Conservation (phyloP, 2,329 filamentous ascomycete genomes). For the Phaeosphaeriaceae sp. region DNA sequence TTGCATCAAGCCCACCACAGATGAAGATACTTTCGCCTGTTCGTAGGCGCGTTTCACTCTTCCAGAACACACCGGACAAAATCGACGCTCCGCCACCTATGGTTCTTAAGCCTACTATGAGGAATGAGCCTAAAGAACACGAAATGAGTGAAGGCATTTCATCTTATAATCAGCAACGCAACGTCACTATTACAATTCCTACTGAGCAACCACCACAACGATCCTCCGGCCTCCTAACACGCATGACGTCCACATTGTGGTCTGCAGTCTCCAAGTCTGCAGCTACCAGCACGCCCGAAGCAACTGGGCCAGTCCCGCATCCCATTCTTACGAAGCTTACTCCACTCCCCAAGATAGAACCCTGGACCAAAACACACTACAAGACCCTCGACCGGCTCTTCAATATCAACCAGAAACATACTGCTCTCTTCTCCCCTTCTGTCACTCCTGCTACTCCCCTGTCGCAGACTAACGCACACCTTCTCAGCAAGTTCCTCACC, state of each 20-base stretch:
- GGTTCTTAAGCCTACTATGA: slow-evolving; percentile 1
- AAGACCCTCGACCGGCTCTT: slow-evolving; percentile 46
- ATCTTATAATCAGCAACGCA: slow-evolving; percentile 2
- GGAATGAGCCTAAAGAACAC: slow-evolving; percentile 4
- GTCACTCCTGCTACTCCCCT: slow-evolving; percentile 22
- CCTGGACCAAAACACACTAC: slow-evolving; percentile 51
- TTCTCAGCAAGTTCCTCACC: slow-evolving; percentile 34
- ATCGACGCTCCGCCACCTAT: neutral
- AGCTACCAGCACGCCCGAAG: neutral
- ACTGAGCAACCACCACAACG: slow-evolving; percentile 14
- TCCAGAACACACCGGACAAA: slow-evolving; percentile 5
- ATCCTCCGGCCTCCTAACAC: slow-evolving; percentile 23
- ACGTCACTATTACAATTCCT: neutral
- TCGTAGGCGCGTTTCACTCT: slow-evolving; percentile 20
- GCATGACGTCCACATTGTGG: slow-evolving; percentile 27
- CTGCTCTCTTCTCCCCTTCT: slow-evolving; percentile 39
- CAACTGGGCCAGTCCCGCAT: slow-evolving; percentile 26
- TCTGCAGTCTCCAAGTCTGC: slow-evolving; percentile 3
- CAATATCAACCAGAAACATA: slow-evolving; percentile 39
- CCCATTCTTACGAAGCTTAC: slow-evolving; percentile 33
- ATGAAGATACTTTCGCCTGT: slow-evolving; percentile 24
- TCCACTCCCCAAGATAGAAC: slow-evolving; percentile 43
- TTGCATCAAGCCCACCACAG: slow-evolving; percentile 31
- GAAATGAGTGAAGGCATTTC: slow-evolving; percentile 11
- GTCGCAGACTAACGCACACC: slow-evolving; percentile 35